Conservation (phyloP, 169 alveolate species). For the Fabrea salina region DNA sequence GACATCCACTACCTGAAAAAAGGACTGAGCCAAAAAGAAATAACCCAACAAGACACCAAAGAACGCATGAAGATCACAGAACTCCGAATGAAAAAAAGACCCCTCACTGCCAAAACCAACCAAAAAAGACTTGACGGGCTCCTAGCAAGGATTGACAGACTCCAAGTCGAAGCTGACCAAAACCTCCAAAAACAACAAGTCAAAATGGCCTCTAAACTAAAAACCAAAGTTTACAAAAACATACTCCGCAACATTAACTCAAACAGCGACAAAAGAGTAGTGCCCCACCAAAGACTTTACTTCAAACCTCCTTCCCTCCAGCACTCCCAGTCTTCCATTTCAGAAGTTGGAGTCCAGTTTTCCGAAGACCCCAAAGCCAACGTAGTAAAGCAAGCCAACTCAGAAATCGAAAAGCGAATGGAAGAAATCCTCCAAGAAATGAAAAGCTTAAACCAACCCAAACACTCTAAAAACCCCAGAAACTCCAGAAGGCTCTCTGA, state of each 20-base stretch:
- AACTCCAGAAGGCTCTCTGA: too few relatives aligned
- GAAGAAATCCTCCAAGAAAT: too few relatives aligned
- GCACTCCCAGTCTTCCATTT: too few relatives aligned
- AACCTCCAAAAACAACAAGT: conserved; percentile 6
- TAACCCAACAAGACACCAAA: neutral
- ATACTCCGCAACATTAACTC: neutral
- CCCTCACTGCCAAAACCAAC: neutral
- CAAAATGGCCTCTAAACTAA: neutral
- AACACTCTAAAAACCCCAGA: too few relatives aligned
- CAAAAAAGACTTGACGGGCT: too few relatives aligned
- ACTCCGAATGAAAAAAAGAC: neutral
- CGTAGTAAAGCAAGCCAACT: too few relatives aligned
- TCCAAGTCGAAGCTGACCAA: neutral
- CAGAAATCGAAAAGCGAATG: too few relatives aligned
- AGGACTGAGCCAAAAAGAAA: neutral
- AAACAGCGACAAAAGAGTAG: neutral
- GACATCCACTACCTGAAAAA: neutral
- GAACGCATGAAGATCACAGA: neutral
- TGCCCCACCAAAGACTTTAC: conserved; percentile 6
- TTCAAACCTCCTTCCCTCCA: conserved; percentile 31
- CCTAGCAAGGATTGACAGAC: neutral
- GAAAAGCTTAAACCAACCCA: too few relatives aligned
- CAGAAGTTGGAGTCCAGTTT: too few relatives aligned
- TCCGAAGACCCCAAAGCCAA: too few relatives aligned
- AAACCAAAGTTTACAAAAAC: conserved; percentile 13